Evolutionary conservation across 2,329 filamentous ascomycete genomes (phyloP).

Genomic region (Endocalyx cinctus): DNA sequence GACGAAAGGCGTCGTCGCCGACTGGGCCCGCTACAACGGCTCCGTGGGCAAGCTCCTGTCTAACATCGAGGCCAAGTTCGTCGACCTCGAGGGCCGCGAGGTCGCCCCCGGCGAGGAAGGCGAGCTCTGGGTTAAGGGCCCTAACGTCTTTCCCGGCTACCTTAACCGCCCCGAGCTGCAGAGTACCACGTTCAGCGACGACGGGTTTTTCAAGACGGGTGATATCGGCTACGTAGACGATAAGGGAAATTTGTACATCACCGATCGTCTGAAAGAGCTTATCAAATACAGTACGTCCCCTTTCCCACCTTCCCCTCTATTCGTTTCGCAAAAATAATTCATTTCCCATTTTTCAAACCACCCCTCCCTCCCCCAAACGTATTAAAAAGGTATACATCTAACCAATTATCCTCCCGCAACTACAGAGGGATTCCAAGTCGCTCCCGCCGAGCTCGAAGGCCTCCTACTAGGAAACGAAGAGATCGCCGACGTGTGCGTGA

Average conservation of each 20-base stretch:
- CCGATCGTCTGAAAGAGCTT: conserved; percentile 72
- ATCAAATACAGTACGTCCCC: conserved; percentile 52
- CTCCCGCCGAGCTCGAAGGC: conserved; percentile 61
- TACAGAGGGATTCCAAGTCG: conserved; percentile 68
- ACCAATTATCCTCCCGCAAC: no score
- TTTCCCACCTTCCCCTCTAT: conserved; percentile 13
- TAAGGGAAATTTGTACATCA: conserved; percentile 82
- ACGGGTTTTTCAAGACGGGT: conserved; percentile 88
- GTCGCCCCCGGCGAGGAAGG: conserved; percentile 58
- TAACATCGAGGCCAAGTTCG: conserved; percentile 77
- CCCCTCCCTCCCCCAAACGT: conserved; percentile 36
- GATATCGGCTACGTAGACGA: conserved; percentile 77
- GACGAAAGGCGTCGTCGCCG: conserved; percentile 66
- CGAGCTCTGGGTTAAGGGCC: conserved; percentile 74
- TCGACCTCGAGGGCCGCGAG: conserved; percentile 56
- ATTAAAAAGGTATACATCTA: no score
- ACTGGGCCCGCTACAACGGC: conserved; percentile 73
- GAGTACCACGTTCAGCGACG: conserved; percentile 63
- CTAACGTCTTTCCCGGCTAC: conserved; percentile 77
- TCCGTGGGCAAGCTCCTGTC: conserved; percentile 74
- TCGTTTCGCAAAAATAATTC: not conserved
- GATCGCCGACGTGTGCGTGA: conserved; percentile 56
- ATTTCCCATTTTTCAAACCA: conserved; percentile 21
- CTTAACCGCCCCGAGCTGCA: conserved; percentile 69
- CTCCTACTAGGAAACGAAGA: conserved; percentile 37